phyloP scores from a whole-genome alignment of 257 asterid genomes.

The Hygrophila difformis region DNA sequence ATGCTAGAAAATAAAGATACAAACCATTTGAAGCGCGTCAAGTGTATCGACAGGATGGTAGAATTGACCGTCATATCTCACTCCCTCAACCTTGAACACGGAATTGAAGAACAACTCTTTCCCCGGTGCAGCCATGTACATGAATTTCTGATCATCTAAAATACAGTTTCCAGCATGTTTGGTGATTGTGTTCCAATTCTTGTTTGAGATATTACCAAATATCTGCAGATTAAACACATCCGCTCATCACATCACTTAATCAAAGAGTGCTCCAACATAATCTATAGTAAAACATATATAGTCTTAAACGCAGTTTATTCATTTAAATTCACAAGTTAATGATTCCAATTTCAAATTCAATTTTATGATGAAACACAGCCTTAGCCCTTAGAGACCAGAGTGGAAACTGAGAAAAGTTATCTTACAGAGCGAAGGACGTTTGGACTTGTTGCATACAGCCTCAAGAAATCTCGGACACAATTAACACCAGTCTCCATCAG shows the following conservation, averaged over 20 bases:
- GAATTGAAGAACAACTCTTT: constrained; percentile 43
- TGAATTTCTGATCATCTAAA: constrained; percentile 37
- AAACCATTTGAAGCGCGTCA: constrained; percentile 45
- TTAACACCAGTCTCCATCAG: constrained; percentile 25
- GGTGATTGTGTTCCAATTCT: constrained; percentile 54
- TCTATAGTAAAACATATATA: neutral
- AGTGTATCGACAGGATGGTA: constrained; percentile 33
- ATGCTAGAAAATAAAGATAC: constrained; percentile 13
- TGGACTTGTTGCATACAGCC: constrained; percentile 30
- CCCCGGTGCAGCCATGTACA: constrained; percentile 30
- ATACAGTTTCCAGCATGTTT: constrained; percentile 45
- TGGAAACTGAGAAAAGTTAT: neutral
- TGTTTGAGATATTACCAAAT: constrained; percentile 42
- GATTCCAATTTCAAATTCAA: no score
- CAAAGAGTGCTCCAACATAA: no score
- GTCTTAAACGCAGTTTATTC: neutral
- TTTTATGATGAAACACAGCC: no score
- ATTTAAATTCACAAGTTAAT: no score
- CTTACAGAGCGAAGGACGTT: constrained; percentile 50
- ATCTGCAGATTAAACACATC: constrained; percentile 30
- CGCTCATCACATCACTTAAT: no score
- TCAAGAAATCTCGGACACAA: constrained; percentile 54
- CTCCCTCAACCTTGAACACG: constrained; percentile 49
- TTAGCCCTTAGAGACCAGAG: no score
- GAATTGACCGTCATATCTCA: constrained; percentile 36